Base-by-base conservation (phyloP, 2,329 filamentous ascomycete genomes). In the Emericellopsis atlantica region DNA sequence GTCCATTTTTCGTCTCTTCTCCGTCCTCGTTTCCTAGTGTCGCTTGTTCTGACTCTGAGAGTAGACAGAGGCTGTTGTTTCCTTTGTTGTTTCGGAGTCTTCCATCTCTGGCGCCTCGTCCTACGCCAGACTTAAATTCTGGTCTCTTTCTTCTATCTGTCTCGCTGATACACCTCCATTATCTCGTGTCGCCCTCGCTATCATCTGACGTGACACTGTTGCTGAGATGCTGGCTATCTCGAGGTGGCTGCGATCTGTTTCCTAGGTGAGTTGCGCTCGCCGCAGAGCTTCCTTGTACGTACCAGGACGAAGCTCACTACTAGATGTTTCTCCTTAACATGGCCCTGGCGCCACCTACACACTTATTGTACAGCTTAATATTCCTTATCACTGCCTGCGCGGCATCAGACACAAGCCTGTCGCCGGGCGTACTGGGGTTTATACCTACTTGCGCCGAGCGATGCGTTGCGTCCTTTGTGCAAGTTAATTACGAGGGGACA, bases 401-500 rank as follows among this genome's bases (percentile, higher is more conserved):
- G 29, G 38, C 50, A 40, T 51, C 12, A 12, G 26, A 29, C 12
- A 12, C 54, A 33, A 51, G 49, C 42, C 36, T 38, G 26, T 29
- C 15, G 15, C 26, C 23, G 9, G 61, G 64, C 32, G 51, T 73
- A 22, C 55, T 63, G 32, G 51, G 56, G 40, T 59, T 65, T 40
- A 57, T 80, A n/a, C 76, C 78, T 6, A 46, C 56, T 12, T 85
- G 81, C 52, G 78, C 79, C 4, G 59, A 66, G 46, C 49, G 57
- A 34, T 88, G 83, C 55, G 67, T 87, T 49, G 52, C 67, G 46
- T 70, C 69, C 9, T 86, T 84, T 50, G 62, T 86, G 48, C 55
- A 58, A n/a, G 61, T 66, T 45, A 77, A 81, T 54, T 84, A 75
- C 52, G 65, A 67, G 31, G 50, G 55, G 16, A 58, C 56, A 39